These are phyloP conservation scores for Alternaria longipes DNA, from an alignment of 2,329 filamentous ascomycete species.

Conservation along the genomic window DNA sequence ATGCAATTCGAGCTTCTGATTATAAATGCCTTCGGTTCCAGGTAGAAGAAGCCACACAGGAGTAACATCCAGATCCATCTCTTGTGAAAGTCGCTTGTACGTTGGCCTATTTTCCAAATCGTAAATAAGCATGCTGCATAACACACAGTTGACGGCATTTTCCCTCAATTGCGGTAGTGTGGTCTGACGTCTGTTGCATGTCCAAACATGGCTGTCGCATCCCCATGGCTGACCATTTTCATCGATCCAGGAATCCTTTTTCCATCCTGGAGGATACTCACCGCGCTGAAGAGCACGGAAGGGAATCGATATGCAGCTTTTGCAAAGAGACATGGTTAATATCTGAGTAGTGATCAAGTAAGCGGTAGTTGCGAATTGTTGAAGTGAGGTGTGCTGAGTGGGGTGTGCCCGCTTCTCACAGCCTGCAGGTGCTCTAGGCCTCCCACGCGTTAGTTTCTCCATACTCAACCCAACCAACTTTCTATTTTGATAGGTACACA, in stretches of 20 bases:
- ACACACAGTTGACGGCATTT: neutral
- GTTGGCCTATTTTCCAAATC: neutral
- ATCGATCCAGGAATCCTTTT: neutral
- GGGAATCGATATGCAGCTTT: neutral
- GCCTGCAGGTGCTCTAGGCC: conserved; percentile 2
- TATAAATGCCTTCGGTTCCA: neutral
- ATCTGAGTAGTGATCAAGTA: rapidly evolving
- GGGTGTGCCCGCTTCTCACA: neutral
- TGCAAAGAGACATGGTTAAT: neutral
- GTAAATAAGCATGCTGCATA: neutral
- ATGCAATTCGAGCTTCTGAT: neutral
- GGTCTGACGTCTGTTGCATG: neutral
- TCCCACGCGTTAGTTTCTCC: neutral
- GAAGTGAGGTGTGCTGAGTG: neutral
- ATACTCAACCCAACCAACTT: neutral
- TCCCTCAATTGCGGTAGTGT: neutral
- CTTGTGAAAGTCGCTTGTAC: neutral
- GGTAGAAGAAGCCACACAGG: neutral
- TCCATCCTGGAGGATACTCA: neutral
- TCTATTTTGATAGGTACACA: neutral
- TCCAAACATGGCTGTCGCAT: neutral
- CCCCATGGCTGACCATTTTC: neutral
- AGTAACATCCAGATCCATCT: neutral
- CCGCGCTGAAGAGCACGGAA: neutral
- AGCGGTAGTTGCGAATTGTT: neutral